phyloP scores from a whole-genome alignment of 306 rosid genomes.

The Nissolia schottii region DNA sequence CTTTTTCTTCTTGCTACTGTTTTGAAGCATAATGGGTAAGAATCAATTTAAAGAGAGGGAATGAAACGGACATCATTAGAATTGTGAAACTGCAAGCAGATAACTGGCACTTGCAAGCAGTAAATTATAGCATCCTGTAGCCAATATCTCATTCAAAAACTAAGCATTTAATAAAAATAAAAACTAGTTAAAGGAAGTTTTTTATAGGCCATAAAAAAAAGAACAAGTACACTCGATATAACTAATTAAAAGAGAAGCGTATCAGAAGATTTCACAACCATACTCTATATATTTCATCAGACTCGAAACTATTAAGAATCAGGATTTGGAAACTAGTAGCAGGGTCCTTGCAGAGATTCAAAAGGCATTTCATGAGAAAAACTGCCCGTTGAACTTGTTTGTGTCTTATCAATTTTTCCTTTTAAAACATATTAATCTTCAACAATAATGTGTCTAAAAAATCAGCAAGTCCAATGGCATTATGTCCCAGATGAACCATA shows the following conservation, averaged over 20 bases:
- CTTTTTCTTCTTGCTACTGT: conserved; percentile 89
- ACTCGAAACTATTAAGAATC: too few species aligned
- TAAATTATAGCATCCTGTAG: neutral
- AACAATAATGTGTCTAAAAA: too few species aligned
- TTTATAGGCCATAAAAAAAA: neutral
- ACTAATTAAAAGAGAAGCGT: neutral
- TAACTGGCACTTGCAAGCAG: neutral
- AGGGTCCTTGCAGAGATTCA: too few species aligned
- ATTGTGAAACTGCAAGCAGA: neutral
- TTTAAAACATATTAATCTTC: too few species aligned
- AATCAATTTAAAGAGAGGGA: neutral
- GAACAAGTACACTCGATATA: neutral
- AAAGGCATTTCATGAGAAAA: too few species aligned
- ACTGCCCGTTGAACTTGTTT: too few species aligned
- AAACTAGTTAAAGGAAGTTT: neutral
- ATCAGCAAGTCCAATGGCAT: neutral
- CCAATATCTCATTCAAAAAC: neutral
- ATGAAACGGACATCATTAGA: neutral
- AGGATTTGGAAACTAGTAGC: too few species aligned
- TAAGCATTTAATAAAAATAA: neutral
- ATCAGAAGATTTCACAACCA: neutral
- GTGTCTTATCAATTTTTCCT: too few species aligned
- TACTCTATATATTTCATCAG: neutral
- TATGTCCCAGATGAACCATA: neutral
- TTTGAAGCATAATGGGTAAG: conserved; percentile 19